Conservation (phyloP, 176 grass and related monocot species). For the Musa beccarii region DNA sequence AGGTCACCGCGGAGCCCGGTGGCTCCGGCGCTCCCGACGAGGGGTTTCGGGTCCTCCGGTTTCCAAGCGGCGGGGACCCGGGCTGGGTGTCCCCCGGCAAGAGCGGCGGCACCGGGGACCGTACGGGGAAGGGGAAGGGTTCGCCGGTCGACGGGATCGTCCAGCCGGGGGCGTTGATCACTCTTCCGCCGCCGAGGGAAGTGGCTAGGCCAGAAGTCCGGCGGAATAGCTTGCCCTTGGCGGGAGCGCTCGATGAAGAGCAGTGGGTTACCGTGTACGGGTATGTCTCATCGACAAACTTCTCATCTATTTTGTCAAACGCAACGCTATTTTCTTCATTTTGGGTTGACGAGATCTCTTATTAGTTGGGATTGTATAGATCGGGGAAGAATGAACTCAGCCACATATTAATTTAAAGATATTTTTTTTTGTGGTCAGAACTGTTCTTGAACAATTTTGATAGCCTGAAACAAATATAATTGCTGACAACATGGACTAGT, state of each 20-base stretch:
- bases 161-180: conserved; percentile 34
- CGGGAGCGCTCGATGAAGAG: conserved; percentile 39
- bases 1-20: background rate
- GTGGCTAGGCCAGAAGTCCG: conserved; percentile 17
- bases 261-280: conserved; percentile 94
- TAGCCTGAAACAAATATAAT: background rate
- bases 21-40: background rate
- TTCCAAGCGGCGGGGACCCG: background rate
- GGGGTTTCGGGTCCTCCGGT: background rate
- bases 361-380: no score
- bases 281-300: conserved; percentile 28
- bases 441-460: background rate
- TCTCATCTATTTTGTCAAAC: background rate
- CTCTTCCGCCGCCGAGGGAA: conserved; percentile 23
- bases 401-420: no score
- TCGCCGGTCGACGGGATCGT: conserved; percentile 36
- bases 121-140: conserved; percentile 22
- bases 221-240: conserved; percentile 10
- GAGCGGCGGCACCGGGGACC: background rate
- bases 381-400: no score
- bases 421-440: background rate
- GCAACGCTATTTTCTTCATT: background rate
- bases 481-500: background rate
- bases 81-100: background rate
- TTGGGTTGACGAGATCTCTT: no score